Percentiles rank a stretch among this genome's conserved stretches.
Conservation (phyloP, 2,329 filamentous ascomycete genomes). For the Drechmeria coniospora region DNA sequence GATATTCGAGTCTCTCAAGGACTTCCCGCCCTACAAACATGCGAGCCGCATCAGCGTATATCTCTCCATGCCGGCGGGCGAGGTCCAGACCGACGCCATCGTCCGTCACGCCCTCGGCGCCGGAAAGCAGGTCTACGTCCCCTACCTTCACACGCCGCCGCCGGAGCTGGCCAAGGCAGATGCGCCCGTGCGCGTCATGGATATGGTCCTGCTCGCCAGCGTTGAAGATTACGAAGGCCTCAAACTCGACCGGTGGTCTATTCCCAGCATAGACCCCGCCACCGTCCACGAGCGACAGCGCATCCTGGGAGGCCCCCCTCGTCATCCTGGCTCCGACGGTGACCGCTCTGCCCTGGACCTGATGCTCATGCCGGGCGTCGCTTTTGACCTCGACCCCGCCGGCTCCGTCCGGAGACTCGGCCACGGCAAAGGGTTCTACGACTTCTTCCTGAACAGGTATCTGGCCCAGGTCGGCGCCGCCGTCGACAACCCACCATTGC, state of each 20-base stretch:
- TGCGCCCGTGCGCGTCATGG: slow-evolving; percentile 62
- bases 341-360: slow-evolving; percentile 51
- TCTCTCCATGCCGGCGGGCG: slow-evolving; percentile 78
- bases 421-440: slow-evolving; percentile 95
- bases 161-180: slow-evolving; percentile 25
- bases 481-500: slow-evolving; percentile 21
- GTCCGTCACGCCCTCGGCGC: slow-evolving; percentile 62
- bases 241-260: slow-evolving; percentile 75
- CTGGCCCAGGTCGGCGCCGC: slow-evolving; percentile 24
- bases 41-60: slow-evolving; percentile 73
- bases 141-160: slow-evolving; percentile 60
- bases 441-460: slow-evolving; percentile 76
- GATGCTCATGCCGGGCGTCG: slow-evolving; percentile 83
- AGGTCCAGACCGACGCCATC: slow-evolving; percentile 71
- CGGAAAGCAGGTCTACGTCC: slow-evolving; percentile 82
- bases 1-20: slow-evolving; percentile 49
- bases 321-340: slow-evolving; percentile 15
- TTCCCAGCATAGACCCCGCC: slow-evolving; percentile 61
- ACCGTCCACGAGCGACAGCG: slow-evolving; percentile 54
- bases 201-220: slow-evolving; percentile 72
- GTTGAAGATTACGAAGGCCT: slow-evolving; percentile 66
- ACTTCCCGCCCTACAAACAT: slow-evolving; percentile 57
- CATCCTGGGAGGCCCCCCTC: slow-evolving; percentile 50
- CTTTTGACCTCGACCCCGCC: slow-evolving; percentile 54
- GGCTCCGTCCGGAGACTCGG: slow-evolving; percentile 59